These are phyloP conservation scores for Neoascochyta sp. DNA, from an alignment of 2,329 filamentous ascomycete species.

Conservation along the genomic window DNA sequence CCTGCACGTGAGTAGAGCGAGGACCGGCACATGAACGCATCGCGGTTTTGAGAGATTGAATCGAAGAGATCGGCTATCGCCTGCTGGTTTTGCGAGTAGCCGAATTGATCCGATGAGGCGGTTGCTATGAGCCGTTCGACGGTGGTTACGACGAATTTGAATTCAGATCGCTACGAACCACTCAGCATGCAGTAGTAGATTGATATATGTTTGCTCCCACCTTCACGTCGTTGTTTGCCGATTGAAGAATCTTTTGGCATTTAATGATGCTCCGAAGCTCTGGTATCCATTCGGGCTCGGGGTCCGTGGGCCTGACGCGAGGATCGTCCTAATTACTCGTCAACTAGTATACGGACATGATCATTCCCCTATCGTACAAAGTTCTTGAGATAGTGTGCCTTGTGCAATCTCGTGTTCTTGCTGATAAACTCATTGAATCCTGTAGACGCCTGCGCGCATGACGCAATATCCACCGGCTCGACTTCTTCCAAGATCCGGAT, in stretches of 20 bases:
- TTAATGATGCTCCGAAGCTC: slow-evolving; percentile 29
- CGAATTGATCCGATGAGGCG: slow-evolving; percentile 38
- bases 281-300: slow-evolving; percentile 31
- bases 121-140: slow-evolving; percentile 38
- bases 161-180: slow-evolving; percentile 26
- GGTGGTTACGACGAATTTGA: slow-evolving; percentile 37
- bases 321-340: slow-evolving; percentile 39
- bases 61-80: slow-evolving; percentile 41
- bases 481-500: slow-evolving; percentile 35
- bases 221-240: slow-evolving; percentile 42
- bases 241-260: slow-evolving; percentile 46
- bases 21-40: slow-evolving; percentile 62
- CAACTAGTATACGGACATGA: slow-evolving; percentile 7
- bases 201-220: slow-evolving; percentile 15
- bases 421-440: slow-evolving; percentile 53
- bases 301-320: slow-evolving; percentile 19
- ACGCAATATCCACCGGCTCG: slow-evolving; percentile 29
- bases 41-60: slow-evolving; percentile 49
- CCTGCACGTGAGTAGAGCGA: slow-evolving; percentile 55
- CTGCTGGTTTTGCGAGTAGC: slow-evolving; percentile 46
- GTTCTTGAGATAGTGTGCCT: slow-evolving; percentile 57
- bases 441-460: slow-evolving; percentile 27
- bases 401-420: slow-evolving; percentile 58
- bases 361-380: too few relatives aligned
- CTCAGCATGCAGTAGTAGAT: slow-evolving; percentile 5